Evolutionary conservation across 208 protist genomes (phyloP).

Genomic region (Eutreptiella sp.): DNA sequence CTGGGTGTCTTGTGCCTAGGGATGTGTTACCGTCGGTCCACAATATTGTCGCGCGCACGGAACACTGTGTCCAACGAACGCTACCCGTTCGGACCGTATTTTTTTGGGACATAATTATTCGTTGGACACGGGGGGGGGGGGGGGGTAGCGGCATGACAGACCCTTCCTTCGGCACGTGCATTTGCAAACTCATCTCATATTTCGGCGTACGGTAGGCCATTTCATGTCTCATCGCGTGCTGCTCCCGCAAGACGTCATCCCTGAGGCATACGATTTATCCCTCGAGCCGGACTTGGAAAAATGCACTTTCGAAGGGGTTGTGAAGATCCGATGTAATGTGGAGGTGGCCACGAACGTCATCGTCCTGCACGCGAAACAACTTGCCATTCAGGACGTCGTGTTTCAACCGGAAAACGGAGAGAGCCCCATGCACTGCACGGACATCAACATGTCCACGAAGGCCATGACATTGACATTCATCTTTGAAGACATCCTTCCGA

Average conservation of each 20-base stretch:
- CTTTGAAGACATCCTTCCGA: constrained; percentile 13
- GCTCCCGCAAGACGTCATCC: constrained; percentile 46
- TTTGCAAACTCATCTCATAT: too few relatives aligned
- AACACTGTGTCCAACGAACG: too few relatives aligned
- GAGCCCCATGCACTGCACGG: constrained; percentile 23
- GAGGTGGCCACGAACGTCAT: constrained; percentile 37
- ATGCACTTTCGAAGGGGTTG: constrained; percentile 54
- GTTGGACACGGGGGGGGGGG: too few relatives aligned
- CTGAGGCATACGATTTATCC: constrained; percentile 53
- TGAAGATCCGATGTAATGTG: constrained; percentile 47
- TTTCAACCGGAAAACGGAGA: neutral
- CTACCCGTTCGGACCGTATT: too few relatives aligned
- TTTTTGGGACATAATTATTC: too few relatives aligned
- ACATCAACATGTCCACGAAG: constrained; percentile 36
- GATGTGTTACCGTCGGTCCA: too few relatives aligned
- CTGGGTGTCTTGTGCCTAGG: too few relatives aligned
- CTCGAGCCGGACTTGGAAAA: constrained; percentile 51
- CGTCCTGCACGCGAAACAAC: constrained; percentile 56
- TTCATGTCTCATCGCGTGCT: constrained; percentile 46
- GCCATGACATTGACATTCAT: constrained; percentile 41
- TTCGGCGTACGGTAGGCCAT: too few relatives aligned
- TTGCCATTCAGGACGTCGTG: constrained; percentile 41
- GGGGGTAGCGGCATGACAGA: too few relatives aligned
- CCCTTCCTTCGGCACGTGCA: too few relatives aligned
- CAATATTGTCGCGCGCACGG: too few relatives aligned